Conservation (phyloP, 78 protist genomes). For the Polysphondylium violaceum region DNA sequence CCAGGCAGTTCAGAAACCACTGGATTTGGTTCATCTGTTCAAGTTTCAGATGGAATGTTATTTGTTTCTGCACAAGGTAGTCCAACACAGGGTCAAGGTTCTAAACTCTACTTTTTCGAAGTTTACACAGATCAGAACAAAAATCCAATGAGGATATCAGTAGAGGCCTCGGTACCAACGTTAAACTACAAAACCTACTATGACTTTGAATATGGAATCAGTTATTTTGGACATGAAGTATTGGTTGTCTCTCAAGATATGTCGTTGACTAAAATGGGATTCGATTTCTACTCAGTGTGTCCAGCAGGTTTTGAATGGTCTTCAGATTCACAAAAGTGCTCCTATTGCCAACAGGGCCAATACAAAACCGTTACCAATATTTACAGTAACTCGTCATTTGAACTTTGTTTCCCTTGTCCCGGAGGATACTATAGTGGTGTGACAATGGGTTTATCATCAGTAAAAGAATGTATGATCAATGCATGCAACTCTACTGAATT, state of each 20-base stretch:
- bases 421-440: conserved; percentile 27
- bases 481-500: conserved; percentile 1
- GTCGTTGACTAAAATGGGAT: conserved; percentile 18
- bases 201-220: conserved; percentile 27
- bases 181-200: conserved; percentile 44
- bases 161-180: conserved; percentile 48
- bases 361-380: conserved; percentile 18
- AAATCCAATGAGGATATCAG: not conserved
- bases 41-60: conserved; percentile 1
- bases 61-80: conserved; percentile 38
- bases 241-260: conserved; percentile 23
- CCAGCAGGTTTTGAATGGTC: conserved; percentile 58
- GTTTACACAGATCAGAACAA: not conserved
- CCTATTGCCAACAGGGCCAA: conserved; percentile 41
- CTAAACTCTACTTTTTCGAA: conserved; percentile 22
- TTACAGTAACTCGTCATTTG: conserved; percentile 37
- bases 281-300: conserved; percentile 38
- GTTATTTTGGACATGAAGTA: conserved; percentile 31
- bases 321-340: not conserved
- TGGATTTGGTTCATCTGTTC: conserved; percentile 30
- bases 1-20: not conserved
- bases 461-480: conserved; percentile 6
- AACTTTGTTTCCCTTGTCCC: conserved; percentile 71
- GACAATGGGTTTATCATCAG: conserved; percentile 6
- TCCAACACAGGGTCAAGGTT: conserved; percentile 15